phyloP scores from a whole-genome alignment of 1,139 yeast genomes.

The Lodderomyces orthopsilosis region DNA sequence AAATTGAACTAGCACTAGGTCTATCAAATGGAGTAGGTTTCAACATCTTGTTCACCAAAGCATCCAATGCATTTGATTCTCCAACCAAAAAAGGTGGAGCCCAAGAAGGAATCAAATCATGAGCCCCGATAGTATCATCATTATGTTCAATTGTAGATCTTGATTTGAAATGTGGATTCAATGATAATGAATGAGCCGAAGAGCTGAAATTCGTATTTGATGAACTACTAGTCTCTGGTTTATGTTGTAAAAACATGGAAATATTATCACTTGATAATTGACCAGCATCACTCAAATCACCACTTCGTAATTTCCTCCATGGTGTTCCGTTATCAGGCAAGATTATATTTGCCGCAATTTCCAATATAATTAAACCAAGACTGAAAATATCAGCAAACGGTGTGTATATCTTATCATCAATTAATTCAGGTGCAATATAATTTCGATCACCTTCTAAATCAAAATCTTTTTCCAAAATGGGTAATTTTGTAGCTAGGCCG shows the following conservation, averaged over 20 bases:
- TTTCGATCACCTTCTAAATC: constrained; percentile 98
- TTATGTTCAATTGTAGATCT: neutral
- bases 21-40: constrained; percentile 81
- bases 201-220: constrained; percentile 7
- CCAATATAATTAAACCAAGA: constrained; percentile 86
- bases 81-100: constrained; percentile 77
- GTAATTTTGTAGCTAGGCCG: constrained; percentile 56
- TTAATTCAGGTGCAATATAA: constrained; percentile 95
- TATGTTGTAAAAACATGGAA: constrained; percentile 44
- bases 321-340: constrained; percentile 96
- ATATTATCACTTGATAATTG: constrained; percentile 60
- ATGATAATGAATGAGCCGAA: constrained; percentile 7
- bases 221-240: constrained; percentile 12
- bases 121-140: constrained; percentile 10
- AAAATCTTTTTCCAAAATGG: constrained; percentile 54
- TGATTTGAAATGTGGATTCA: constrained; percentile 9
- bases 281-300: constrained; percentile 95
- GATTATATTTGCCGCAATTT: constrained; percentile 92
- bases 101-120: constrained; percentile 60
- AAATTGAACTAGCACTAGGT: constrained; percentile 71
- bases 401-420: constrained; percentile 77
- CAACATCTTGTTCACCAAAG: constrained; percentile 83
- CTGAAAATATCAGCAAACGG: constrained; percentile 95
- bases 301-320: constrained; percentile 94
- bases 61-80: constrained; percentile 72